These are phyloP conservation scores for Trichoderma lentiforme DNA, from an alignment of 2,329 filamentous ascomycete genomes.

Conservation along the genomic window DNA sequence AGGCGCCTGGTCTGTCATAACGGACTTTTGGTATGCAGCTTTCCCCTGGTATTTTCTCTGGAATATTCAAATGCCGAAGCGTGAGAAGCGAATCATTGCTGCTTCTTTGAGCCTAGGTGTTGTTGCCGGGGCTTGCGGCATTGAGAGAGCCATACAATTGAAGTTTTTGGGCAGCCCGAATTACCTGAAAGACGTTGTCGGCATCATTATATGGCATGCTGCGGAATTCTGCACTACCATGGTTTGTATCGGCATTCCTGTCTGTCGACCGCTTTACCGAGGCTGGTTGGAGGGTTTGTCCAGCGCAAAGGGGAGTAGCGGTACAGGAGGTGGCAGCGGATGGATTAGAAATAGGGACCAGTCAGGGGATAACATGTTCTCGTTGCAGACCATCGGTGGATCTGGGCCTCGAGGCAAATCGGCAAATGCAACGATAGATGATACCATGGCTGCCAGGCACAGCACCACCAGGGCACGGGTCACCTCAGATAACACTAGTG, in stretches of 20 bases:
- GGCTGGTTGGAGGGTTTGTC: not conserved
- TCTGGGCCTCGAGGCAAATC: not conserved
- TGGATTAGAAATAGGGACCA: not conserved
- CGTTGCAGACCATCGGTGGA: not conserved
- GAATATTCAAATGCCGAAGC: not conserved
- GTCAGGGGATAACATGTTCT: not conserved
- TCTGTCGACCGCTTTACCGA: not conserved
- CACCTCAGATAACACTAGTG: not conserved
- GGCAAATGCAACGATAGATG: no score
- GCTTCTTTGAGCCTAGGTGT: not conserved
- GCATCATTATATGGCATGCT: not conserved
- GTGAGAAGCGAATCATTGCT: not conserved
- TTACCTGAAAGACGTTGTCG: not conserved
- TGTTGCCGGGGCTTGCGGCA: not conserved
- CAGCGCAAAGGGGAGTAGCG: not conserved
- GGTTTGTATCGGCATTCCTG: conserved; percentile 2
- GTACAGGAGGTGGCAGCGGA: not conserved
- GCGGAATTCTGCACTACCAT: not conserved
- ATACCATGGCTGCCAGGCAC: not conserved
- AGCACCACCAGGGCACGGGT: not conserved
- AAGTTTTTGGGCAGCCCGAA: not conserved
- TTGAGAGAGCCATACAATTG: not conserved
- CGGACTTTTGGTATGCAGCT: not conserved
- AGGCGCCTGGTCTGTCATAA: not conserved
- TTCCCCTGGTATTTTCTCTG: not conserved